A percentile compares a stretch with the other conserved stretches of the same genome.
phyloP scores from a whole-genome alignment of 257 asterid species.

The Nicotiana knightiana region DNA sequence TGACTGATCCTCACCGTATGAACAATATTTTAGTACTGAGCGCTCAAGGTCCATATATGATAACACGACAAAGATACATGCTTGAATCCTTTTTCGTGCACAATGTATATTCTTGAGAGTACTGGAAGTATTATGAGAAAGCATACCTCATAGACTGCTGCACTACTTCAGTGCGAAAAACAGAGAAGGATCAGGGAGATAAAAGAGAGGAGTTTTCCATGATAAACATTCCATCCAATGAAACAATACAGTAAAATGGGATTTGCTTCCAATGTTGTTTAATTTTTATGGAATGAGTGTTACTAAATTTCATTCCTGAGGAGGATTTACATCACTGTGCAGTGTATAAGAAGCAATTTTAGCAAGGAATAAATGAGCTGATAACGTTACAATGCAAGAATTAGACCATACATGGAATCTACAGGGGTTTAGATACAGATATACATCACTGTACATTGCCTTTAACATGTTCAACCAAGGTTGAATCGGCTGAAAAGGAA shows the following conservation, averaged over 20 bases:
- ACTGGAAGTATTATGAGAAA: too few species aligned
- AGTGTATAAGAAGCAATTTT: not conserved
- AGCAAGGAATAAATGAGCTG: not conserved
- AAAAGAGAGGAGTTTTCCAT: not conserved
- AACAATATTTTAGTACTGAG: not conserved
- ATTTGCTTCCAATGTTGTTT: not conserved
- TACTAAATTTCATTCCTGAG: not conserved
- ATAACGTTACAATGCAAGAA: not conserved
- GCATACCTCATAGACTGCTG: too few species aligned
- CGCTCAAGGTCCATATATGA: not conserved
- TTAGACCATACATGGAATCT: not conserved
- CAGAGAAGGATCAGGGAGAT: not conserved
- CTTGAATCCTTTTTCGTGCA: too few species aligned
- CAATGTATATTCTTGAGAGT: too few species aligned
- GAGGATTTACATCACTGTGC: conserved; percentile 24
- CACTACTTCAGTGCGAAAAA: not conserved
- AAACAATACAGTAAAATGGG: not conserved
- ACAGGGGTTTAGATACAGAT: conserved; percentile 7
- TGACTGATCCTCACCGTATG: not conserved
- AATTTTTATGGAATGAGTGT: not conserved
- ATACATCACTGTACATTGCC: conserved; percentile 39
- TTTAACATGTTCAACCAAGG: conserved; percentile 30
- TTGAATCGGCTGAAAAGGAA: conserved; percentile 11
- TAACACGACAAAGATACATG: not conserved
- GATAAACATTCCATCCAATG: not conserved